Conservation (phyloP, 768 basidiomycete genomes). For the Termitomyces sp. region DNA sequence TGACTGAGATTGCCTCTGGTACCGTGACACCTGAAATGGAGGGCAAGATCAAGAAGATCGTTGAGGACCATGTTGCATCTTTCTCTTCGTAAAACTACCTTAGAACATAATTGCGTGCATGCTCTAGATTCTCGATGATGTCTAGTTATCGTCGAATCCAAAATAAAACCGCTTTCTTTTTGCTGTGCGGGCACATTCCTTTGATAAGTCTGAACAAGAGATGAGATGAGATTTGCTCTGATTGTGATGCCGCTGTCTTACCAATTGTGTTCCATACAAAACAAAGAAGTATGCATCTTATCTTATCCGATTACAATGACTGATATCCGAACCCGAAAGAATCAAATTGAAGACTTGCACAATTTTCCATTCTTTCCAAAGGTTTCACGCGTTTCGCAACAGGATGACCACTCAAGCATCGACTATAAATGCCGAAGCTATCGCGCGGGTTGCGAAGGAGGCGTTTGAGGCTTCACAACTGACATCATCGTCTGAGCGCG, state of each 20-base stretch:
- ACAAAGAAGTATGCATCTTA: not conserved
- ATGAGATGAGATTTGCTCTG: not conserved
- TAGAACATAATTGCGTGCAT: conserved; percentile 12
- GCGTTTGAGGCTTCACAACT: conserved; percentile 90
- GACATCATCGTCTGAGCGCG: conserved; percentile 59
- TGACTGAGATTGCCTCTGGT: conserved; percentile 82
- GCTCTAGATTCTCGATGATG: conserved; percentile 15
- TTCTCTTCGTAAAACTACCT: conserved; percentile 53
- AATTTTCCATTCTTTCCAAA: not conserved
- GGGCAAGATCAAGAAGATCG: conserved; percentile 91
- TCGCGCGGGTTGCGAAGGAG: conserved; percentile 74
- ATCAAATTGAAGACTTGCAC: not conserved
- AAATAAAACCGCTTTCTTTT: conserved; percentile 18
- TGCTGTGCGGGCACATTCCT: conserved; percentile 3
- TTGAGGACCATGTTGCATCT: conserved; percentile 81
- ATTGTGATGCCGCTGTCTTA: not conserved
- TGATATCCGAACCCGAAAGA: not conserved
- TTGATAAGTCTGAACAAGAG: not conserved
- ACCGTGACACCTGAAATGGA: conserved; percentile 87
- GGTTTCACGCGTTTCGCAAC: not conserved
- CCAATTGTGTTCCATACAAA: no score
- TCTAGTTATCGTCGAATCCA: conserved; percentile 13
- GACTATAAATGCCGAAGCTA: conserved; percentile 36
- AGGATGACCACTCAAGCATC: conserved; percentile 14
- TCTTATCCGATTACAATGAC: conserved; percentile 5